Percentiles rank a stretch among this genome's conserved stretches.
Evolutionary conservation across 176 grass and related monocot species (phyloP).

Genomic region (Eragrostis nindensis): DNA sequence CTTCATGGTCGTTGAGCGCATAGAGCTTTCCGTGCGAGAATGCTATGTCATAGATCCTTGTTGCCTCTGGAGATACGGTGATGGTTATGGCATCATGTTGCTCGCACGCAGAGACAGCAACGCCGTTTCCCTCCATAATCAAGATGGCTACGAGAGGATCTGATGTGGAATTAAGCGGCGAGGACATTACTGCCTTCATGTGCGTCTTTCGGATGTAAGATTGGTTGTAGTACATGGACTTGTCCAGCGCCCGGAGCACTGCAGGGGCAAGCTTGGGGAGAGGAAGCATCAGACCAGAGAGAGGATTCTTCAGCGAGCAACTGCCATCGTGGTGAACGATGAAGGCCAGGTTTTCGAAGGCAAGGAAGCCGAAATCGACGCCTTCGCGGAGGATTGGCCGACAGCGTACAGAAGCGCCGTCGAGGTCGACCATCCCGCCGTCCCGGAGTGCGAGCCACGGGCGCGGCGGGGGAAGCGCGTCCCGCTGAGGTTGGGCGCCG

Average conservation of each 20-base stretch:
- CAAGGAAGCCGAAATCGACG: background rate
- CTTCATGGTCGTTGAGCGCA: background rate
- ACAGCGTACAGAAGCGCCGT: background rate
- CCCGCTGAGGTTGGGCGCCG: no score
- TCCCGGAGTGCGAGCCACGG: no score
- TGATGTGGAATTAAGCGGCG: background rate
- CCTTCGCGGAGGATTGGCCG: background rate
- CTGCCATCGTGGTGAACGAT: background rate
- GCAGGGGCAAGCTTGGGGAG: background rate
- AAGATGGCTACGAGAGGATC: background rate
- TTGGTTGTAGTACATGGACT: no score
- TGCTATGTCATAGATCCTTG: background rate
- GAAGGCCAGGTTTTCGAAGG: background rate
- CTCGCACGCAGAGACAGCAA: constrained; percentile 6
- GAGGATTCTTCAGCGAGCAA: background rate
- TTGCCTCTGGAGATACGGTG: no score
- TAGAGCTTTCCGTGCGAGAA: background rate
- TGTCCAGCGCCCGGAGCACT: background rate
- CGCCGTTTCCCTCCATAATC: background rate
- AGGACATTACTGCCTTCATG: background rate
- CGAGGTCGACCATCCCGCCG: no score
- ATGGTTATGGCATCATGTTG: background rate
- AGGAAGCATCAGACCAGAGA: background rate
- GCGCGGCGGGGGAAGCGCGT: no score
- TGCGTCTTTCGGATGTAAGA: no score